Conservation (phyloP, 148 eudicot species). For the Drosera capensis region DNA sequence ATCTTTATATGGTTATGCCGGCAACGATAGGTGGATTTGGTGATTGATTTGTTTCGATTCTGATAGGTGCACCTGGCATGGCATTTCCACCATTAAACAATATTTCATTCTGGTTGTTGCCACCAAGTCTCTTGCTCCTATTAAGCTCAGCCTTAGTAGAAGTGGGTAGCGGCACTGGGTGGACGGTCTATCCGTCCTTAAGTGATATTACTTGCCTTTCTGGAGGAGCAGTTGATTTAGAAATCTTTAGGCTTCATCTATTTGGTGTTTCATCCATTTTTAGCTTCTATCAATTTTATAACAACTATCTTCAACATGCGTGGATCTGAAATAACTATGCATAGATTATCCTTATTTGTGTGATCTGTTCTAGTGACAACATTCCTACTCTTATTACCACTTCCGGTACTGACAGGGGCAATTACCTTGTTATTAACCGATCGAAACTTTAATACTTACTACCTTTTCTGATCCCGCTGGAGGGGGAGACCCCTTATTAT, state of each 20-base stretch:
- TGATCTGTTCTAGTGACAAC: slow-evolving; percentile 2
- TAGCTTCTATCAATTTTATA: slow-evolving; percentile 1
- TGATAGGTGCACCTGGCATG: slow-evolving; percentile 12
- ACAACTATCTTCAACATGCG: not conserved
- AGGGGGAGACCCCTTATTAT: slow-evolving; percentile 6
- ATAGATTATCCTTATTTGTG: slow-evolving; percentile 6
- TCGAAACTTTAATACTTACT: slow-evolving; percentile 8
- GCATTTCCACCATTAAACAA: slow-evolving; percentile 9
- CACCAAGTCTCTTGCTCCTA: slow-evolving; percentile 7
- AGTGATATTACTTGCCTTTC: slow-evolving; percentile 6
- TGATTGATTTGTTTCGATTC: slow-evolving; percentile 7
- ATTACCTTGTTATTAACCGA: slow-evolving; percentile 8
- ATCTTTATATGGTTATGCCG: slow-evolving; percentile 12
- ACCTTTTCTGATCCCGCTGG: slow-evolving; percentile 8
- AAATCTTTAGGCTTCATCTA: slow-evolving; percentile 5
- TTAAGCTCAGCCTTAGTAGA: slow-evolving; percentile 6
- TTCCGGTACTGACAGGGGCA: slow-evolving; percentile 7
- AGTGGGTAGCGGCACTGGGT: slow-evolving; percentile 7
- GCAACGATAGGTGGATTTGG: slow-evolving; percentile 11
- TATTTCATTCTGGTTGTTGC: no score
- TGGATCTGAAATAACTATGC: not conserved
- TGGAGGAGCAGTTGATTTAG: slow-evolving; percentile 6
- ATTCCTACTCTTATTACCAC: slow-evolving; percentile 8
- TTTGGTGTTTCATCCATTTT: slow-evolving; percentile 6
- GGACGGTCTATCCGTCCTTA: slow-evolving; percentile 7